Percentiles rank a stretch among this genome's conserved stretches.
Evolutionary conservation across 108 stramenopile genomes (phyloP).

Genomic region (Pseudonitzschia pungens): DNA sequence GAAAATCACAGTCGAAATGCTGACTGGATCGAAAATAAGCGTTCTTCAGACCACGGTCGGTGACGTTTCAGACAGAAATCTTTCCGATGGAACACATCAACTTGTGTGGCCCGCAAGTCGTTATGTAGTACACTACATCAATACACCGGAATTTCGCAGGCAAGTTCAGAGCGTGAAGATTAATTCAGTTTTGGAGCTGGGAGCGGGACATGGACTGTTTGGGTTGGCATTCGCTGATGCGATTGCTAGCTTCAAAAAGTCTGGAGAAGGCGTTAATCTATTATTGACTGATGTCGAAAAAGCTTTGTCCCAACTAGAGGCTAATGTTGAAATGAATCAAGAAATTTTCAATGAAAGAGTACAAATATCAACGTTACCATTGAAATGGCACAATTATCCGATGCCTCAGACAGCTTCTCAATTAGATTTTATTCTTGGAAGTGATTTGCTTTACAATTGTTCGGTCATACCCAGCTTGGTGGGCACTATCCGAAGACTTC

Average conservation of each 20-base stretch:
- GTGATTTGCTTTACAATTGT: constrained; percentile 75
- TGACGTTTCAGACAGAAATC: background rate
- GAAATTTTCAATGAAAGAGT: background rate
- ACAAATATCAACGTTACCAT: background rate
- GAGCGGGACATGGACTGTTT: constrained; percentile 59
- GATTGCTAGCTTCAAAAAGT: background rate
- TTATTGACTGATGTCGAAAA: constrained; percentile 41
- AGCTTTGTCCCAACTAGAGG: constrained; percentile 46
- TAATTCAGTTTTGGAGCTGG: constrained; percentile 66
- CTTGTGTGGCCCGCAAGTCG: constrained; percentile 23
- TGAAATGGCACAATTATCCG: constrained; percentile 14
- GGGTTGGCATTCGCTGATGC: constrained; percentile 57
- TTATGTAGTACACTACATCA: constrained; percentile 9
- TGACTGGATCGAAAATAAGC: constrained; percentile 11
- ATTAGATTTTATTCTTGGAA: constrained; percentile 61
- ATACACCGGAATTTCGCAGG: constrained; percentile 42
- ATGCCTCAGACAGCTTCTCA: constrained; percentile 9
- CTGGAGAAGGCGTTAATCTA: constrained; percentile 7
- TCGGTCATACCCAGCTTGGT: constrained; percentile 54
- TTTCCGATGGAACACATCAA: constrained; percentile 27
- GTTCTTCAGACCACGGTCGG: background rate
- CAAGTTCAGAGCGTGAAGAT: constrained; percentile 40
- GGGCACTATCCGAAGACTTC: constrained; percentile 49
- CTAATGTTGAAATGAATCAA: constrained; percentile 52
- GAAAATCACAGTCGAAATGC: constrained; percentile 2